A percentile compares a stretch with the other conserved stretches of the same genome.
phyloP scores from a whole-genome alignment of 2,329 filamentous ascomycete species.

The Diaporthe sp. region DNA sequence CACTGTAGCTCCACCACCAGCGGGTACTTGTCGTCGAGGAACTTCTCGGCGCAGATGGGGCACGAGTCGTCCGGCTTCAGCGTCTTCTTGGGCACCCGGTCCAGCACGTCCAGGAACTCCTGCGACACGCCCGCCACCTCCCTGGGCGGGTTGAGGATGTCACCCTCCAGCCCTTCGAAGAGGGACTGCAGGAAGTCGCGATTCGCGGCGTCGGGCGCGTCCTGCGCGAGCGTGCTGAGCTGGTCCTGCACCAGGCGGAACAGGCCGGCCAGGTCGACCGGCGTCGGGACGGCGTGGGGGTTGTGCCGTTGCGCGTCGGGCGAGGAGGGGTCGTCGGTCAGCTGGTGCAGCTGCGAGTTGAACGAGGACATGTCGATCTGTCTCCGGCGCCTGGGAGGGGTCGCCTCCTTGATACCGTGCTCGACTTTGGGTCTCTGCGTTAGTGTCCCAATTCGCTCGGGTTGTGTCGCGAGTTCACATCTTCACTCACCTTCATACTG shows the following conservation, averaged over 20 bases:
- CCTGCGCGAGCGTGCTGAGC: conserved; percentile 64
- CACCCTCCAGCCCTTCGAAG: conserved; percentile 60
- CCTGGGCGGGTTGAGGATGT: conserved; percentile 67
- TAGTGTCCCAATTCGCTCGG: conserved; percentile 12
- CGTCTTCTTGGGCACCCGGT: conserved; percentile 67
- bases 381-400: conserved; percentile 60
- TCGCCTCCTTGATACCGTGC: conserved; percentile 69
- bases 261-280: conserved; percentile 69
- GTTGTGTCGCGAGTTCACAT: neutral
- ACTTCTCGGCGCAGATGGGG: conserved; percentile 74
- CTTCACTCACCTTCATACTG: conserved; percentile 67
- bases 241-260: conserved; percentile 73
- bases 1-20: conserved; percentile 77
- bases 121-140: conserved; percentile 69
- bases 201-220: conserved; percentile 64
- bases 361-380: conserved; percentile 76
- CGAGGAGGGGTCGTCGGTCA: conserved; percentile 53
- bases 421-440: conserved; percentile 64
- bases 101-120: conserved; percentile 71
- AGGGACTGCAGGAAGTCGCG: conserved; percentile 65
- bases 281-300: conserved; percentile 71
- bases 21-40: conserved; percentile 73
- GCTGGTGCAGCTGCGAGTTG: conserved; percentile 68
- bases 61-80: conserved; percentile 68
- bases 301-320: conserved; percentile 59